A percentile compares a stretch with the other conserved stretches of the same genome.
phyloP scores from a whole-genome alignment of 2,329 filamentous ascomycete genomes.

The Pestalotiopsis sp. region DNA sequence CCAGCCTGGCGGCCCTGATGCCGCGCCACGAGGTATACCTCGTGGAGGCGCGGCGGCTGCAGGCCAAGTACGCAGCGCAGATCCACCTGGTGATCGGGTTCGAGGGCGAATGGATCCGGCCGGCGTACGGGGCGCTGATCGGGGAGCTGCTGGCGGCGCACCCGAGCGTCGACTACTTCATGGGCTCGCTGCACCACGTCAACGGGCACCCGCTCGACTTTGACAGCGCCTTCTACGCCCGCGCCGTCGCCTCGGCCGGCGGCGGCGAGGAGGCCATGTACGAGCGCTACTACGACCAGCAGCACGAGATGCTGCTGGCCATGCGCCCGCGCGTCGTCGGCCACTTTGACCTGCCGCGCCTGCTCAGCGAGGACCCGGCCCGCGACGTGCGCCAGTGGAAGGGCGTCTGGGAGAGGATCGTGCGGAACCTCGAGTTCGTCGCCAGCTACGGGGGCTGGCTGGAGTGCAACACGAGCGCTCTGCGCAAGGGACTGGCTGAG shows the following conservation, averaged over 20 bases:
- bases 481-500: conserved; percentile 88
- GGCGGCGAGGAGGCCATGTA: conserved; percentile 70
- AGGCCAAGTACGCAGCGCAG: conserved; percentile 66
- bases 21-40: conserved; percentile 73
- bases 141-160: conserved; percentile 55
- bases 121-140: conserved; percentile 62
- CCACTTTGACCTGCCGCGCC: conserved; percentile 89
- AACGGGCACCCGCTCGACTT: conserved; percentile 89
- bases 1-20: conserved; percentile 49
- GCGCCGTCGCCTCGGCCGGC: conserved; percentile 55
- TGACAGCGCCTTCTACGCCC: conserved; percentile 66
- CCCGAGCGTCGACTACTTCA: conserved; percentile 80
- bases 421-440: conserved; percentile 74
- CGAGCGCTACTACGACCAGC: conserved; percentile 85
- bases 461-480: conserved; percentile 84
- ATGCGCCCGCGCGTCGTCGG: conserved; percentile 80
- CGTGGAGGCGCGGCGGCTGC: conserved; percentile 73
- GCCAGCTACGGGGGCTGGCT: conserved; percentile 77
- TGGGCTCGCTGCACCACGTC: conserved; percentile 92
- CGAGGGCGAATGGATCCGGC: conserved; percentile 89
- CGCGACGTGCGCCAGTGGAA: conserved; percentile 59
- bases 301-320: conserved; percentile 76
- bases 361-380: conserved; percentile 73
- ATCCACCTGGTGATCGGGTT: conserved; percentile 88
- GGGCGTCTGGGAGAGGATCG: conserved; percentile 72